Evolutionary conservation across 2,329 filamentous ascomycete species (phyloP).

Genomic region (Coniochaeta sp.): DNA sequence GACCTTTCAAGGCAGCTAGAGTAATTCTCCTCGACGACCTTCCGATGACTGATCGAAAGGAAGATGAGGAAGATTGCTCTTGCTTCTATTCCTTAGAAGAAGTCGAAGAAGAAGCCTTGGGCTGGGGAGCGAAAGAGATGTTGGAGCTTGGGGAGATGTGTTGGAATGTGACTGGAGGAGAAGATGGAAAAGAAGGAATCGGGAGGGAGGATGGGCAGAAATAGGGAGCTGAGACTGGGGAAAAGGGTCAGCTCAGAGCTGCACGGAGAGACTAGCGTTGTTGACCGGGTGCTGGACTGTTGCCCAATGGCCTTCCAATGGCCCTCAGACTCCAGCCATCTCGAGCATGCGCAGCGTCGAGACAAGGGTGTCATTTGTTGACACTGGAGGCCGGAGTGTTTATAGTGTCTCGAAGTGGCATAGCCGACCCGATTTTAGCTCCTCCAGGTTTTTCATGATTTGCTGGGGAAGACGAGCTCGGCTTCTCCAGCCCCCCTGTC

Average conservation of each 20-base stretch:
- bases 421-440: constrained; percentile 4
- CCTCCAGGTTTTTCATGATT: neutral
- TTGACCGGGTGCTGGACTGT: constrained; percentile 1
- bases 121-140: constrained; percentile 18
- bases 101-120: constrained; percentile 38
- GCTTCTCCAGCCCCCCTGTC: neutral
- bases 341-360: neutral
- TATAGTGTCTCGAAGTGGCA: constrained; percentile 5
- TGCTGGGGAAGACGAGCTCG: neutral
- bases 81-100: constrained; percentile 26
- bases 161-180: constrained; percentile 15
- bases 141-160: constrained; percentile 18
- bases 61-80: constrained; percentile 50
- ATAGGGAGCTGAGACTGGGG: constrained; percentile 8
- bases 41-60: constrained; percentile 45
- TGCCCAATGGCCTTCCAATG: constrained; percentile 1
- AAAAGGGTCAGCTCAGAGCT: constrained; percentile 8
- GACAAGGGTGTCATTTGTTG: constrained; percentile 4
- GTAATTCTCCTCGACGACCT: constrained; percentile 34
- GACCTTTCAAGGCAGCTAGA: constrained; percentile 54
- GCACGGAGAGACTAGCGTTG: neutral
- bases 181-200: constrained; percentile 7
- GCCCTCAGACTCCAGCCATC: neutral
- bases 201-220: constrained; percentile 7
- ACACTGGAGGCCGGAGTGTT: constrained; percentile 5